These are phyloP conservation scores for Zoysia japonica DNA, from an alignment of 176 grass and related monocot species.

Conservation along the genomic window DNA sequence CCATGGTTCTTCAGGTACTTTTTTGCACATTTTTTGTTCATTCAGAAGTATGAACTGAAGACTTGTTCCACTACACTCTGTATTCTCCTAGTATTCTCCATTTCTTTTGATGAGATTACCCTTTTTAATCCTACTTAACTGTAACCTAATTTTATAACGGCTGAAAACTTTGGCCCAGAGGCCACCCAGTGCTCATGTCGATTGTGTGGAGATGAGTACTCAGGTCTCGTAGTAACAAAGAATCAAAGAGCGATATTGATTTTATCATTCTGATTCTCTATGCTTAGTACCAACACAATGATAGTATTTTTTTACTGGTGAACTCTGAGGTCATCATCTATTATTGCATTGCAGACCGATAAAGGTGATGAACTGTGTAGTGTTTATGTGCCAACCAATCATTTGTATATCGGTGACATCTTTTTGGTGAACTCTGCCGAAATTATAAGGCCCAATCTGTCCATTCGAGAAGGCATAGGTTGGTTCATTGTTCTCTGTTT, in stretches of 20 bases:
- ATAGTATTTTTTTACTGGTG: neutral
- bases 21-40: neutral
- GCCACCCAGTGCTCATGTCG: neutral
- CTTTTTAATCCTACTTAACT: neutral
- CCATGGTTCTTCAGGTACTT: constrained; percentile 86
- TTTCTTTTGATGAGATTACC: constrained; percentile 4
- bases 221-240: neutral
- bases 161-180: neutral
- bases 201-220: neutral
- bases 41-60: neutral
- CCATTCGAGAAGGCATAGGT: constrained; percentile 98
- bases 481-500: constrained; percentile 30
- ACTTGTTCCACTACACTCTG: neutral
- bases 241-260: neutral
- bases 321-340: constrained; percentile 35
- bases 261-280: neutral
- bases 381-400: constrained; percentile 96
- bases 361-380: constrained; percentile 97
- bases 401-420: constrained; percentile 96
- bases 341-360: constrained; percentile 67
- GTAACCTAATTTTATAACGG: neutral
- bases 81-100: constrained; percentile 1
- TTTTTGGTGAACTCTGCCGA: constrained; percentile 91
- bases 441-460: constrained; percentile 94
- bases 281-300: neutral